These are phyloP conservation scores for Cutaneotrichosporon sp. DNA, from an alignment of 1,284 basidiomycete genomes.

Conservation along the genomic window DNA sequence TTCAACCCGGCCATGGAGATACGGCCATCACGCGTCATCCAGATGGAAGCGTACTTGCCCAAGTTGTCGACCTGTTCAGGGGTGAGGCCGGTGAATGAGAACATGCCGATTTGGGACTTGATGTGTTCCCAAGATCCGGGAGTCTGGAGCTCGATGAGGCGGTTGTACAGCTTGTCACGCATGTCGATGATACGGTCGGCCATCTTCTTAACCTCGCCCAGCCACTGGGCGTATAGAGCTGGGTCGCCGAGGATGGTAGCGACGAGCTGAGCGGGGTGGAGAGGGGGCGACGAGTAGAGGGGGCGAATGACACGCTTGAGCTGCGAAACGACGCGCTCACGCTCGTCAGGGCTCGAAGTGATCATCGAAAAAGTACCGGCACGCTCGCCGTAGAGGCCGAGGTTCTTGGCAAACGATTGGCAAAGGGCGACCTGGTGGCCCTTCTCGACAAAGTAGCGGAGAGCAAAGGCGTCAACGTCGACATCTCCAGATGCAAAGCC, in stretches of 20 bases:
- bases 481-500: constrained; percentile 90
- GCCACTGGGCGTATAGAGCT: constrained; percentile 85
- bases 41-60: constrained; percentile 89
- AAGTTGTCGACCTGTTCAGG: constrained; percentile 80
- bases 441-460: constrained; percentile 88
- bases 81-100: constrained; percentile 82
- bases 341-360: constrained; percentile 71
- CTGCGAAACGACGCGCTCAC: constrained; percentile 86
- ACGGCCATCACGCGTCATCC: constrained; percentile 68
- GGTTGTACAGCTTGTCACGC: constrained; percentile 79
- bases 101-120: constrained; percentile 81
- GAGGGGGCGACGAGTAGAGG: constrained; percentile 97
- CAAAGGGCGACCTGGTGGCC: constrained; percentile 82
- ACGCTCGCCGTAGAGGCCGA: constrained; percentile 96
- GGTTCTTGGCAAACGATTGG: constrained; percentile 99
- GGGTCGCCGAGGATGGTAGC: constrained; percentile 73
- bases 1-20: constrained; percentile 97
- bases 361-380: constrained; percentile 92
- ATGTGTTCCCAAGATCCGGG: constrained; percentile 96
- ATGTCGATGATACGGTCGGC: constrained; percentile 94
- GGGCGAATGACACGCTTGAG: constrained; percentile 95
- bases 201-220: constrained; percentile 89
- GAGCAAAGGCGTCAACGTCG: constrained; percentile 85
- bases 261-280: constrained; percentile 83
- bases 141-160: constrained; percentile 78